Evolutionary conservation across 495 filamentous ascomycete genomes (phyloP), one percentile per base, ranked within the genome.

Genomic region (Aspergillus campestris): DNA sequence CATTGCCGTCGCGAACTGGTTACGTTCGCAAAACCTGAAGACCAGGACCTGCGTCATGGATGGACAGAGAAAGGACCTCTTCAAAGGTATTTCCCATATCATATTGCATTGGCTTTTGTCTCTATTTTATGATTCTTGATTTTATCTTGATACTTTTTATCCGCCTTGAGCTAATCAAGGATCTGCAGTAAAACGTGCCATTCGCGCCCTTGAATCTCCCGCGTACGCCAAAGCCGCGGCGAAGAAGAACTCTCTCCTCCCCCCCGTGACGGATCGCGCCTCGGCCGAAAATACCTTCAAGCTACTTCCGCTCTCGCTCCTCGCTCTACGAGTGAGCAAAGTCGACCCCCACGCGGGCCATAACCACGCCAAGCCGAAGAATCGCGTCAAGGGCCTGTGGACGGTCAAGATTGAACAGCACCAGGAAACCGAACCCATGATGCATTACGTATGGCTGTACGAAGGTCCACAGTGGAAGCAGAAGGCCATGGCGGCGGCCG

Each of bases 61-160:
- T 55, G 94, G 92, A 50, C 91, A 97, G 71, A 77, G 94, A 47
- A 97, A 95, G 70, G 91, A 99, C 51, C 89, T 99, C 82, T 97
- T 99, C 69, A 87, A 84, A 76, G 86, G 91, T 37, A 34, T 9
- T 15, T 12, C 39, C 27, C 27, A 7, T 34, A 33, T 12, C 4
- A n/a, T 12, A 6, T 3, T 3, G 1, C 2, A n/a, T 9, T 35
- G 2, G n/a, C 29, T 12, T 8, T 3, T 13, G 3, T 45, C 4
- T 9, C n/a, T 27, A 31, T 15, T 29, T 10, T 45, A 42, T 47
- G n/a, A 44, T n/a, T 36, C 1, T 1, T 44, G 12, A n/a, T 14
- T 24, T 4, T 24, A 24, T 24, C 18, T 24, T n/a, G n/a, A n/a
- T n/a, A n/a, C n/a, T 24, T 24, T 24, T 4, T 24, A 24, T 24